phyloP scores from a whole-genome alignment of 2,329 filamentous ascomycete genomes.

The Phyllosticta citriasiana region DNA sequence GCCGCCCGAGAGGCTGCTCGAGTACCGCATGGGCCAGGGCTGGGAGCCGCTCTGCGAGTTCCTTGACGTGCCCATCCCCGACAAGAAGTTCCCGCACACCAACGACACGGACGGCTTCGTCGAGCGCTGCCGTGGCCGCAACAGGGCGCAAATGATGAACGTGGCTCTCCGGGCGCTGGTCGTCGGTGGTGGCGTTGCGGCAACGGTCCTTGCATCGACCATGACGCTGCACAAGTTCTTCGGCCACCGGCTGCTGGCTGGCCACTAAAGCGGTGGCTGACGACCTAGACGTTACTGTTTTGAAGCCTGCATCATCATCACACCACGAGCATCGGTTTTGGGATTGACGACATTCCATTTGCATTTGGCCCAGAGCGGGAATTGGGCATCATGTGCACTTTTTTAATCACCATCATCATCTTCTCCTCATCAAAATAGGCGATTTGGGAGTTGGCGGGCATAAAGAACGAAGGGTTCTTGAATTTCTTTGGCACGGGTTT shows the following conservation, averaged over 20 bases:
- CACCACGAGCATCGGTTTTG: background rate
- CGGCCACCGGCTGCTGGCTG: slow-evolving; percentile 7
- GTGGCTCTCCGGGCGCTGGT: slow-evolving; percentile 42
- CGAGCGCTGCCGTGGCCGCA: slow-evolving; percentile 42
- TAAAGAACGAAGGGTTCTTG: background rate
- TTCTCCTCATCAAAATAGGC: slow-evolving; percentile 6
- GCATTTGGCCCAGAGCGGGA: slow-evolving; percentile 1
- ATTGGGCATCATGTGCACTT: slow-evolving; percentile 1
- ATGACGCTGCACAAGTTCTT: slow-evolving; percentile 12
- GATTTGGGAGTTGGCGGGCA: slow-evolving; percentile 8
- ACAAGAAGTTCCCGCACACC: slow-evolving; percentile 14
- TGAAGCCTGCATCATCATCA: background rate
- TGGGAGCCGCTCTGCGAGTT: slow-evolving; percentile 24
- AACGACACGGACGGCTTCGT: slow-evolving; percentile 38
- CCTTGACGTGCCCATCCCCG: slow-evolving; percentile 16
- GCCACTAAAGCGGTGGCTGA: background rate
- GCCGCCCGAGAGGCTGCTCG: slow-evolving; percentile 16
- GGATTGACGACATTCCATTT: slow-evolving; percentile 2
- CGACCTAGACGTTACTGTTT: background rate
- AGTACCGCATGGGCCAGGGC: slow-evolving; percentile 17
- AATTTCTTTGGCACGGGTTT: background rate
- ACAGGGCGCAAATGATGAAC: slow-evolving; percentile 48
- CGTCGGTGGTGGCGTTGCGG: slow-evolving; percentile 39
- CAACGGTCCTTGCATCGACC: slow-evolving; percentile 16
- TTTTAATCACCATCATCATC: background rate